Evolutionary conservation across 805 yeast species (phyloP).

Genomic region (Saccharomycopsis fermentans): DNA sequence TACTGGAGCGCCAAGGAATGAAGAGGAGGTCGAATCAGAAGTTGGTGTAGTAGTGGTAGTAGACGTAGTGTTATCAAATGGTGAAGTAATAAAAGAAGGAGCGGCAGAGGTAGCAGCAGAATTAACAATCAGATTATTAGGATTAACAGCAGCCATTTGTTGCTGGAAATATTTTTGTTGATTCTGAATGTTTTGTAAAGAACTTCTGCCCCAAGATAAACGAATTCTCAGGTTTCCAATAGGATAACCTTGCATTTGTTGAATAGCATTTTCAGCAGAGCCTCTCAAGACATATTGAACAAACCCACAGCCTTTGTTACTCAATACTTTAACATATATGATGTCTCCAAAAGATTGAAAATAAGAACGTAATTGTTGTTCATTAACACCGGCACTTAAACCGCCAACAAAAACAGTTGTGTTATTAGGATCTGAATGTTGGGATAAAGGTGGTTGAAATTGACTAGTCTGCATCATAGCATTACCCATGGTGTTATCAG

Average conservation of each 20-base stretch:
- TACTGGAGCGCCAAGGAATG: neutral
- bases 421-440: slow-evolving; percentile 70
- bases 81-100: neutral
- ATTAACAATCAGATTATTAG: neutral
- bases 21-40: neutral
- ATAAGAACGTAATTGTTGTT: slow-evolving; percentile 48
- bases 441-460: slow-evolving; percentile 45
- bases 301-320: slow-evolving; percentile 72
- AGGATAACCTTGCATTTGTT: slow-evolving; percentile 83
- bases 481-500: slow-evolving; percentile 14
- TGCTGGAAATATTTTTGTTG: slow-evolving; percentile 19
- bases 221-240: slow-evolving; percentile 77
- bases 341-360: slow-evolving; percentile 66
- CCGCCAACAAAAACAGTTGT: slow-evolving; percentile 69
- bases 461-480: slow-evolving; percentile 23
- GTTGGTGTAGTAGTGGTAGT: neutral
- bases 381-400: slow-evolving; percentile 45
- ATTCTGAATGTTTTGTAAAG: slow-evolving; percentile 20
- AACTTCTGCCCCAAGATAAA: slow-evolving; percentile 79
- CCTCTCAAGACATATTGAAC: slow-evolving; percentile 70
- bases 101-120: neutral
- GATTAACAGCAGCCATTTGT: neutral
- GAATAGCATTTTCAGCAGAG: slow-evolving; percentile 78
- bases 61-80: neutral
- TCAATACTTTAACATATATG: slow-evolving; percentile 69